A percentile compares a stretch with the other conserved stretches of the same genome.
These are phyloP conservation scores for Hamigera avellanea DNA, from an alignment of 495 filamentous ascomycete genomes.

Conservation along the genomic window DNA sequence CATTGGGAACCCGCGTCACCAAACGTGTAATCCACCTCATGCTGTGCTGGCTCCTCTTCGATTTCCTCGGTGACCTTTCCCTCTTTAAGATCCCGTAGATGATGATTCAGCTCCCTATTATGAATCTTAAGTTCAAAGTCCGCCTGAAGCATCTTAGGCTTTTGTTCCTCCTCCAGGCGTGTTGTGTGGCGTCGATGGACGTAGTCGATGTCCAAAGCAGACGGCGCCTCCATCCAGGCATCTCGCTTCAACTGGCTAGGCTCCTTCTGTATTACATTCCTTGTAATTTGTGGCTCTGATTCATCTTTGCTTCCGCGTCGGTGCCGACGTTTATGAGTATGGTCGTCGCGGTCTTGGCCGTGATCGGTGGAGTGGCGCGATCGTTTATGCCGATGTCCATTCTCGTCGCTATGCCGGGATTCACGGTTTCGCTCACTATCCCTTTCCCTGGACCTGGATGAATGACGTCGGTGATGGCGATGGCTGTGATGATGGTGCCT, in stretches of 20 bases:
- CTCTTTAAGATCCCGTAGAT: constrained; percentile 51
- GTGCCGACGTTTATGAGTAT: constrained; percentile 24
- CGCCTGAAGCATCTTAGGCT: constrained; percentile 42
- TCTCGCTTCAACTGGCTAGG: constrained; percentile 48
- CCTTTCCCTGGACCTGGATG: constrained; percentile 30
- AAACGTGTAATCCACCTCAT: constrained; percentile 72
- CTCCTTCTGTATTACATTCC: constrained; percentile 23
- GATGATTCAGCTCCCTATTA: constrained; percentile 66
- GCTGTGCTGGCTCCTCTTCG: constrained; percentile 39
- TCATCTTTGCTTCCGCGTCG: constrained; percentile 17
- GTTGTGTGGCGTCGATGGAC: constrained; percentile 51
- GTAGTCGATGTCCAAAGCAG: constrained; percentile 73
- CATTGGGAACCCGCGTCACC: constrained; percentile 84
- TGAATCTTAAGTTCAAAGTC: constrained; percentile 71
- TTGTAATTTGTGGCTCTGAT: constrained; percentile 7
- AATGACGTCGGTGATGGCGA: constrained; percentile 34
- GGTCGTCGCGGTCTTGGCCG: constrained; percentile 24
- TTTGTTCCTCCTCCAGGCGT: constrained; percentile 23
- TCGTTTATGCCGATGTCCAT: constrained; percentile 43
- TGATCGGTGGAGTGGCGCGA: constrained; percentile 36
- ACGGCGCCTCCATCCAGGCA: constrained; percentile 90
- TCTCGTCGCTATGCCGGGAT: constrained; percentile 26
- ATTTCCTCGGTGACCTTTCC: constrained; percentile 42
- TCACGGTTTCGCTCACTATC: constrained; percentile 19
- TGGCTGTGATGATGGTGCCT: constrained; percentile 28